Evolutionary conservation across 1,139 yeast species (phyloP), one percentile per base, ranked within the genome.

Genomic region (Insectozyma bohioensis): DNA sequence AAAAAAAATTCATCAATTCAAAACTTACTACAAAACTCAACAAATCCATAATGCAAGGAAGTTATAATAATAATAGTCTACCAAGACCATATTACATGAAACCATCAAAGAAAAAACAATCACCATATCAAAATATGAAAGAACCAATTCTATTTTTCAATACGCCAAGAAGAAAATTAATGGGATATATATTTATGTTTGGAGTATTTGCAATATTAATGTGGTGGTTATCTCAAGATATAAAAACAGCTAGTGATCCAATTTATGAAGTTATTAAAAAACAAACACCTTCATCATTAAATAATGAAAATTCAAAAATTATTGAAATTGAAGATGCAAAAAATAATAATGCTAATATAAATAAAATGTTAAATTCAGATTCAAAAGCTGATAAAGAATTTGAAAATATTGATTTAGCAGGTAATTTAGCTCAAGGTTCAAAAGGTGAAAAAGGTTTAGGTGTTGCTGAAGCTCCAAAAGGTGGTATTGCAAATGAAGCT

Each of bases 21-120:
- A 21, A 22, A 14, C 9, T 6, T 20, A 15, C 16, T n/a, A n/a
- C n/a, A n/a, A n/a, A n/a, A n/a, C n/a, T n/a, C n/a, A n/a, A 13
- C 9, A 20, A 20, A 20, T 20, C 22, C 11, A 10, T 19, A 22
- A 69, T 69, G 75, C 75, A 69, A 54, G 75, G 75, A 26, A 57
- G 68, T 12, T 65, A 68, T 43, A 63, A 62, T 31, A 61, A 54
- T 34, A 59, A 62, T 43, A 75, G 75, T 16, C 57, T 69, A 39
- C 75, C 75, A 19, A 54, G 75, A 40, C 75, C 75, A 5, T 69
- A 69, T 49, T 67, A 68, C 45, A 69, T 69, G 75, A 68, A 67
- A 45, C 75, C 75, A 8, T 41, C 29, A 22, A 58, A 56, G 30
- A 61, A 54, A 46, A 58, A 54, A 37, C 49, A 50, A 12, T 61